Evolutionary conservation across 2,329 filamentous ascomycete species (phyloP).

Genomic region (Fusarium keratoplasticum): DNA sequence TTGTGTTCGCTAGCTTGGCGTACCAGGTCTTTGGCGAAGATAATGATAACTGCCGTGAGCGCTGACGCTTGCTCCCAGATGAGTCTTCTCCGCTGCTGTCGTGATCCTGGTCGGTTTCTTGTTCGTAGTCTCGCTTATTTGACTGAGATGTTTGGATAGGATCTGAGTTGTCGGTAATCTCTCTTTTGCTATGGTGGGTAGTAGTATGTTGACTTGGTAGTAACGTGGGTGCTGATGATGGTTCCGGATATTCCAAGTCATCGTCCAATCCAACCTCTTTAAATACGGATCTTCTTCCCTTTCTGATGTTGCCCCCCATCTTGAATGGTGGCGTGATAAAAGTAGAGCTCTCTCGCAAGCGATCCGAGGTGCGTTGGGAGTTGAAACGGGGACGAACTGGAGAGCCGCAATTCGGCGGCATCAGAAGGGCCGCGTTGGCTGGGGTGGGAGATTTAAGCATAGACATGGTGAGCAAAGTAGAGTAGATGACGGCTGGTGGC

Average conservation of each 20-base stretch:
- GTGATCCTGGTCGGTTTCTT: slow-evolving; percentile 12
- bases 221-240: slow-evolving; percentile 20
- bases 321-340: slow-evolving; percentile 53
- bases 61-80: slow-evolving; percentile 11
- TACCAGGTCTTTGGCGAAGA: slow-evolving; percentile 55
- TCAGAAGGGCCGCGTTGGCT: slow-evolving; percentile 24
- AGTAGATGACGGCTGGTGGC: slow-evolving; percentile 32
- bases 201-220: slow-evolving; percentile 28
- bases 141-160: slow-evolving; percentile 6
- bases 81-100: background rate
- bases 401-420: slow-evolving; percentile 10
- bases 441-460: slow-evolving; percentile 36
- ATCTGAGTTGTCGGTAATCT: slow-evolving; percentile 47
- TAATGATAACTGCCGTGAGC: slow-evolving; percentile 26
- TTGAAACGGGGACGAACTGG: slow-evolving; percentile 61
- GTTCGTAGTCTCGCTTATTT: slow-evolving; percentile 9
- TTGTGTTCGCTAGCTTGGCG: slow-evolving; percentile 53
- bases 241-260: slow-evolving; percentile 43
- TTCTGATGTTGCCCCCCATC: slow-evolving; percentile 59
- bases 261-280: slow-evolving; percentile 62
- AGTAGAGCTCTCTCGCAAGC: slow-evolving; percentile 61
- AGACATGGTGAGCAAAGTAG: slow-evolving; percentile 33
- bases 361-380: slow-evolving; percentile 62
- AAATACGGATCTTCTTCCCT: slow-evolving; percentile 64
- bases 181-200: slow-evolving; percentile 45